Base-by-base conservation (phyloP, 768 basidiomycete species). In the Leccinellum luteum region DNA sequence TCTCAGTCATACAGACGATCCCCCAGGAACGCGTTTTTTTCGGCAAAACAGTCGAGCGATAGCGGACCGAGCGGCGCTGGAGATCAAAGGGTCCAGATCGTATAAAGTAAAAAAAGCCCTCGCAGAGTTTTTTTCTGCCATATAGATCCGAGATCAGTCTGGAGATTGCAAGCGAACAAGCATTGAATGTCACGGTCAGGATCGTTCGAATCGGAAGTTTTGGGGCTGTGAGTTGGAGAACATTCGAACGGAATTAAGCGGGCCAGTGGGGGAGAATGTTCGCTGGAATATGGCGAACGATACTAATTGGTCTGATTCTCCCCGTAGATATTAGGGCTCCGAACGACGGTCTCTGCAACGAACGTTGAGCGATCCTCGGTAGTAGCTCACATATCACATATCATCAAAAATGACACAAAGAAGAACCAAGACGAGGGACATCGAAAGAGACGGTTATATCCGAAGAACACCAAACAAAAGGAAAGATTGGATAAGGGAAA, bases 341-440 rank as follows among this genome's bases (percentile, higher is more conserved):
- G 53, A 56, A 59, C 49, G 54, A 54, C 43, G 38, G 47, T 34
- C 38, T 41, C 38, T 58, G 49, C 34, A 65, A 59, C 41, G 21
- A 55, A 44, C 48, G 34, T 50, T 45, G 50, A 55, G 48, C 21
- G 48, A 44, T 38, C 21, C 43, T 32, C 25, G 31, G 41, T 17
- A 65, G 14, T 19, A 27, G 35, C 35, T 21, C 28, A 54, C 21
- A 28, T n/a, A 41, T 41, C 38, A 45, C 21, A 45, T 38, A 21
- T 48, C 23, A 54, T 54, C 34, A 21, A 58, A 35, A 53, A 52
- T 25, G n/a, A 14, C 34, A 57, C 15, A n/a, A 49, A 34, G 45
- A 48, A 44, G 34, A 10, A 28, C 35, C 43, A 38, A 30, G 25
- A 32, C 34, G n/a, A 19, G 34, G 35, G 27, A 35, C 31, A 56